Evolutionary conservation across 2,329 filamentous ascomycete species (phyloP), one percentile per base, ranked within the genome.

Genomic region (Exophiala xenobiotica): DNA sequence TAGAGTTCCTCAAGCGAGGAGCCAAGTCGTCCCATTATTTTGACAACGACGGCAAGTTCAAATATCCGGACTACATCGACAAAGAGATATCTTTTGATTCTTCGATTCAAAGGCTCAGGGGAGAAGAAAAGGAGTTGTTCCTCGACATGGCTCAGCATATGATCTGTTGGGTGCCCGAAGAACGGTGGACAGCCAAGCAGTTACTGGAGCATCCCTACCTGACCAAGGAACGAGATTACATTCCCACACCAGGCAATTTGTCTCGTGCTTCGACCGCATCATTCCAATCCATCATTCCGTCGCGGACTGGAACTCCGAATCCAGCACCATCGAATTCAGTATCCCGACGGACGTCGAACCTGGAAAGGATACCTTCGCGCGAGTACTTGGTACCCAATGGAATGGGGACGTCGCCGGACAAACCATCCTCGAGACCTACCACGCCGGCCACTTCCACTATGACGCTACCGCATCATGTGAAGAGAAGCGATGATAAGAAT

Each of bases 151-250:
- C 61, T 8, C 58, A 61, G 33, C 51, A 56, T 12, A 70, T 70
- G 68, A 61, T 71, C n/a, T 51, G 49, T 8, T 71, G 67, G 68
- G 37, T 61, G 4, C 67, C 68, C 2, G 63, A 67, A 41, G 55
- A 70, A 46, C 65, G 69, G 29, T 66, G 63, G 40, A 70, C 65
- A 16, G 69, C 68, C 24, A 60, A 60, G 12, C 65, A 71, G 48
- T 46, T 71, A 23, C 63, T 67, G 23, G 61, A 69, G 2, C 65
- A 71, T 61, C 65, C 47, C 62, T 71, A 50, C 70, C 71, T 53
- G 54, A 60, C 57, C 3, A 60, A 58, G 24, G 56, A 58, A 22
- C 45, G 52, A 11, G 55, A 58, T 20, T 55, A 46, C 11, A 38
- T 46, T 24, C 45, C 49, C 5, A 55, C 51, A 4, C 51, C 55